Evolutionary conservation across 345 rosid genomes (phyloP), one percentile per base, ranked within the genome.

Genomic region (Rhodomyrtus tomentosa): DNA sequence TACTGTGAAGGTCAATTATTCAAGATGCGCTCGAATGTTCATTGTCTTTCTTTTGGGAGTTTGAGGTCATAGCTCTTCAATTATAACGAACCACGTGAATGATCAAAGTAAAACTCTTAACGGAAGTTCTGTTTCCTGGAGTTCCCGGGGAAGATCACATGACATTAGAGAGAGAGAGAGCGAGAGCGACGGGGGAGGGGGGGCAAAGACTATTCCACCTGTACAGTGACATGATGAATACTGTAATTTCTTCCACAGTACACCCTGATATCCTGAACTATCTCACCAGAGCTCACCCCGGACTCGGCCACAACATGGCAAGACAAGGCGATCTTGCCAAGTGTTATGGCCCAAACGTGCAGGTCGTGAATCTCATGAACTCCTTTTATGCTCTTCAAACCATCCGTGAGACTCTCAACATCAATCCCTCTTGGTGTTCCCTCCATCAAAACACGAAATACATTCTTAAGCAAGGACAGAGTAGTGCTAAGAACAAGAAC

Each of bases 271-370:
- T 88, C 84, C 27, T 81, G 9, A 51, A 96, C 85, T 27, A 96
- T 84, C 51, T 93, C 91, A 55, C 83, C 52, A 58, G 90, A 84
- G 89, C 89, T 90, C 55, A 84, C 92, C 79, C 88, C 95, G 4
- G 94, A 84, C 81, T 94, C 91, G 3, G 93, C 87, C 55, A 89
- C 81, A 51, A 92, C 89, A 91, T 93, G 98, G 89, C 99, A 95
- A 25, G 95, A 91, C 86, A 96, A 72, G 4, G 92, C 94, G 45
- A 85, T 74, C 90, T 92, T 93, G 85, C 98, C 98, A 5, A 83
- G 87, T 22, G 98, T 96, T 36, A 94, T 89, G 20, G 95, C 92
- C 98, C 99, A 95, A 12, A 96, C 91, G 82, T 94, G 99, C 54
- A 96, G 91, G 88, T 93, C 98, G 85, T 91, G 93, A 84, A 96